Evolutionary conservation across 108 stramenopile species (phyloP).

Genomic region (Asterionellopsis glacialis): DNA sequence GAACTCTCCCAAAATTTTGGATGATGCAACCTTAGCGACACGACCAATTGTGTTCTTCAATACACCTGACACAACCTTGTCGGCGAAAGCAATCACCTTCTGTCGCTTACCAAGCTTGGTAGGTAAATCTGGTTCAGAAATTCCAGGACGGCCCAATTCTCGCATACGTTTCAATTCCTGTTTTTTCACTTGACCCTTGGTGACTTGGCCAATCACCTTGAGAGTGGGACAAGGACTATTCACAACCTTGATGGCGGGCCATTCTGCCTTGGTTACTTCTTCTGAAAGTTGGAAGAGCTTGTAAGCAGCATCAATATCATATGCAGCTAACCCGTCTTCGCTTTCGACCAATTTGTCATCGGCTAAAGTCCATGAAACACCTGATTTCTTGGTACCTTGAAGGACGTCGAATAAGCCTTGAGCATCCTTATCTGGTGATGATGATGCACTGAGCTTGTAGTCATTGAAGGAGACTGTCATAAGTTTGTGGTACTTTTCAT

Average conservation of each 20-base stretch:
- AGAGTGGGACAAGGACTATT: slow-evolving; percentile 84
- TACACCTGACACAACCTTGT: slow-evolving; percentile 56
- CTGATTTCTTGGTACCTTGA: slow-evolving; percentile 77
- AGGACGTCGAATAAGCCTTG: slow-evolving; percentile 81
- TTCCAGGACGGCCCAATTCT: slow-evolving; percentile 61
- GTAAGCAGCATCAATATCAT: slow-evolving; percentile 63
- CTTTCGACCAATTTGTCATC: slow-evolving; percentile 90
- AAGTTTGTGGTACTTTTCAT: slow-evolving; percentile 61
- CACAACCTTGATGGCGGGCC: slow-evolving; percentile 63
- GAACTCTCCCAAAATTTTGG: slow-evolving; percentile 58
- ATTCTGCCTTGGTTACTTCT: slow-evolving; percentile 77
- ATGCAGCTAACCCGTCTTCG: slow-evolving; percentile 81
- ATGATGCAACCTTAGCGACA: slow-evolving; percentile 49
- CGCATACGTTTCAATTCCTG: slow-evolving; percentile 86
- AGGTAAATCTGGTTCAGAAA: slow-evolving; percentile 41
- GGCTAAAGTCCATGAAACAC: slow-evolving; percentile 96
- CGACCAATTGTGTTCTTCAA: slow-evolving; percentile 73
- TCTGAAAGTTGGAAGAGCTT: slow-evolving; percentile 67
- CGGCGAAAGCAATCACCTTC: slow-evolving; percentile 49
- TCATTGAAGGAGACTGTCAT: slow-evolving; percentile 54
- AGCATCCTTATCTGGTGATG: slow-evolving; percentile 79
- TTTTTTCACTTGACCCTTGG: slow-evolving; percentile 63
- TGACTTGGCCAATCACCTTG: slow-evolving; percentile 80
- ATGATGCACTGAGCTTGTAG: slow-evolving; percentile 56
- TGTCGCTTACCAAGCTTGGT: slow-evolving; percentile 45